Base-by-base conservation (phyloP, 768 basidiomycete genomes). In the Hysterangium stoloniferum region DNA sequence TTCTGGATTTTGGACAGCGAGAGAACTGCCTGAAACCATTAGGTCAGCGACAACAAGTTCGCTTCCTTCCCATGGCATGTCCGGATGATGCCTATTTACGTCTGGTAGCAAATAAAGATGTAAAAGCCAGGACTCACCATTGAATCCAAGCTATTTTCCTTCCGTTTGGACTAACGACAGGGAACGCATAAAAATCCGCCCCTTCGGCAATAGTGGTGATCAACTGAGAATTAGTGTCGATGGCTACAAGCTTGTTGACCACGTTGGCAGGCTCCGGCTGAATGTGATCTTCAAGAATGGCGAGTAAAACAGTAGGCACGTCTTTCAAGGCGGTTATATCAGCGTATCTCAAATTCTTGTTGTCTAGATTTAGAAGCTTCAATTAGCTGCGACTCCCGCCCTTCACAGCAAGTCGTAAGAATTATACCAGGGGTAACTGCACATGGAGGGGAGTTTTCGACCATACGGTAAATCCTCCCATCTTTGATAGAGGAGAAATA, bases 221-320 rank as follows among this genome's bases (percentile, higher is more conserved):
- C 0, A 65, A 63, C 54, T 75, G 71, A 4, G 68, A 64, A 2
- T 56, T 51, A 0, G 72, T 71, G 61, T 83, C 68, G 57, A 90
- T 73, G 47, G 80, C 58, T 45, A 71, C 71, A 29, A 91, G 74
- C 0, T 71, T 71, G 51, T 75, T 88, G 24, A 75, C 68, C 17
- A 85, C 71, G 20, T 72, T 59, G 3, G 76, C 60, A 0, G 82
- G 79, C 2, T 58, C 64, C 34, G 71, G 73, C 36, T 64, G 59
- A 0, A 81, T 85, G 64, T 87, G 85, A 56, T 89, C 85, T 59
- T 91, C 86, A 22, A 81, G 67, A 36, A 88, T 63, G 1, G 81
- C 72, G 1, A 82, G 73, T 4, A 88, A 59, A 17, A 86, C 64
- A 52, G 78, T 67, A 2, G 72, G 64, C 5, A 75, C 65, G 1